Conservation (phyloP, 805 yeast genomes). For the Kuraishia capsulata region DNA sequence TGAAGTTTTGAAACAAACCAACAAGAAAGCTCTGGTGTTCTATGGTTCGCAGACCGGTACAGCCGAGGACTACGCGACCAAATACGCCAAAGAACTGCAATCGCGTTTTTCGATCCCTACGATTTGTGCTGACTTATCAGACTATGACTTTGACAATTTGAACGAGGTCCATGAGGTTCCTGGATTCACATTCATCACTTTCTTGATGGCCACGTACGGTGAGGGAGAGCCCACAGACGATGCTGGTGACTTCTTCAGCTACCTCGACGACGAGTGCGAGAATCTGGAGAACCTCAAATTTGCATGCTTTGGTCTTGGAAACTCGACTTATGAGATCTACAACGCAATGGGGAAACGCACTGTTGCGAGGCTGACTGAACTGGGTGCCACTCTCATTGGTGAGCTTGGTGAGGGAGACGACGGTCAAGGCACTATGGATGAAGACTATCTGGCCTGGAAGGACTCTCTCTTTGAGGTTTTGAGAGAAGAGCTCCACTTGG, state of each 20-base stretch:
- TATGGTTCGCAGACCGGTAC: conserved; percentile 98
- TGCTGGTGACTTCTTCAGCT: conserved; percentile 72
- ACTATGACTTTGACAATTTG: conserved; percentile 75
- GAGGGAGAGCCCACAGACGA: conserved; percentile 98
- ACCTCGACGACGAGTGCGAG: conserved; percentile 50
- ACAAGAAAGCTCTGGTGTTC: conserved; percentile 71
- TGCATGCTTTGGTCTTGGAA: conserved; percentile 87
- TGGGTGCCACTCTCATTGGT: conserved; percentile 71
- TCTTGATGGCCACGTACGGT: conserved; percentile 89
- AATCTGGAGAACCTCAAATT: conserved; percentile 49
- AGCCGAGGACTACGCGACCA: conserved; percentile 92
- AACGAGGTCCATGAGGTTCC: conserved; percentile 48
- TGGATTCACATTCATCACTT: conserved; percentile 42
- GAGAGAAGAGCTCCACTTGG: conserved; percentile 53
- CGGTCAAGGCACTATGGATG: conserved; percentile 91
- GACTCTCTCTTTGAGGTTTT: conserved; percentile 62
- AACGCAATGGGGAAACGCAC: conserved; percentile 72
- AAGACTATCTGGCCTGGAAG: conserved; percentile 91
- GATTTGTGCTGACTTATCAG: conserved; percentile 82
- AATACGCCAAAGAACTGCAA: conserved; percentile 81
- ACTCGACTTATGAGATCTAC: conserved; percentile 87
- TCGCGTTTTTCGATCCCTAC: conserved; percentile 74
- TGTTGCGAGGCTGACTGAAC: conserved; percentile 38
- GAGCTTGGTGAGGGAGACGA: conserved; percentile 91
- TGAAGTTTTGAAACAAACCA: conserved; percentile 46